Evolutionary conservation across 495 filamentous ascomycete genomes (phyloP).

Genomic region (Aspergillus coremiiformis): DNA sequence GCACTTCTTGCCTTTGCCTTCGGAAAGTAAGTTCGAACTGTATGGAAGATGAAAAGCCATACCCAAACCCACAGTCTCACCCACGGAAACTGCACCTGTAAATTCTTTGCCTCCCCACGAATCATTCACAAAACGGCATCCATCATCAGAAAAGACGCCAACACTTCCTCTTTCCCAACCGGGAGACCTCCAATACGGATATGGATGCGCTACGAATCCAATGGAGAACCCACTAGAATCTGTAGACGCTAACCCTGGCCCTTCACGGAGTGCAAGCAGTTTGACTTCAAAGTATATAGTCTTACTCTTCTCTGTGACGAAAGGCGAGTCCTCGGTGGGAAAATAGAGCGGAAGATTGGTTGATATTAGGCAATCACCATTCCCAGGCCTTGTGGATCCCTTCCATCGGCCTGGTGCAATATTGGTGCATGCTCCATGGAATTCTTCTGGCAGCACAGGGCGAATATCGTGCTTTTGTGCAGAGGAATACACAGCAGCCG

Average conservation of each 20-base stretch:
- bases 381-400: conserved; percentile 33
- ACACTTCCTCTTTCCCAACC: conserved; percentile 85
- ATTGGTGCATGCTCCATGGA: conserved; percentile 34
- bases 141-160: conserved; percentile 89
- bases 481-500: conserved; percentile 28
- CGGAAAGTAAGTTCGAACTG: conserved; percentile 8
- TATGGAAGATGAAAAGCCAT: conserved; percentile 54
- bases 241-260: conserved; percentile 18
- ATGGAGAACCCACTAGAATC: conserved; percentile 62
- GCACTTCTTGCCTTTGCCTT: conserved; percentile 11
- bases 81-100: conserved; percentile 42
- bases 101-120: conserved; percentile 76
- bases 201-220: conserved; percentile 73
- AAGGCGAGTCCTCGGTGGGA: conserved; percentile 58
- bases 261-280: conserved; percentile 40
- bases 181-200: conserved; percentile 79
- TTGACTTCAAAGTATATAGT: conserved; percentile 76
- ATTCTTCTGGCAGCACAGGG: conserved; percentile 41
- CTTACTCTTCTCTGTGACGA: conserved; percentile 44
- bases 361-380: conserved; percentile 44
- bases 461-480: conserved; percentile 38
- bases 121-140: conserved; percentile 80
- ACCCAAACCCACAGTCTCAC: conserved; percentile 57
- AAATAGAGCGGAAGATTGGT: conserved; percentile 72
- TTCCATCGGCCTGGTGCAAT: conserved; percentile 35